A percentile compares a stretch with the other conserved stretches of the same genome.
These are phyloP conservation scores for Wakefieldia striispora DNA, from an alignment of 768 basidiomycete species.

Conservation along the genomic window DNA sequence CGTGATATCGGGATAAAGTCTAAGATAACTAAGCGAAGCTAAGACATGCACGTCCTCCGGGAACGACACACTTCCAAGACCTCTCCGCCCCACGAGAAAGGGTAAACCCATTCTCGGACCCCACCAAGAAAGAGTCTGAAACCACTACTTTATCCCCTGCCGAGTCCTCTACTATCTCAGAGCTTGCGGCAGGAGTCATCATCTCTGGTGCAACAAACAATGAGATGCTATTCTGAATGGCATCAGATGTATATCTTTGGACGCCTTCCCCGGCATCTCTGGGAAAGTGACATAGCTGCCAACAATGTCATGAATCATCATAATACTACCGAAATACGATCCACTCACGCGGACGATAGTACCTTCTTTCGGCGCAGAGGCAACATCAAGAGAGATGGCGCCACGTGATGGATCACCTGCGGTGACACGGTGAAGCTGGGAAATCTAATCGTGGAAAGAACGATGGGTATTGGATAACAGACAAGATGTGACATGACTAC, in stretches of 20 bases:
- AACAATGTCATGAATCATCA: neutral
- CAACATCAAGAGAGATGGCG: constrained; percentile 56
- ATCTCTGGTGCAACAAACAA: constrained; percentile 26
- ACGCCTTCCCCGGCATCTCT: constrained; percentile 11
- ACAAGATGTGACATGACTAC: neutral
- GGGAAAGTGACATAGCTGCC: constrained; percentile 45
- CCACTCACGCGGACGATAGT: constrained; percentile 48
- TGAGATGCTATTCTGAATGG: constrained; percentile 16
- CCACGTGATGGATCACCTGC: constrained; percentile 75
- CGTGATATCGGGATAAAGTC: neutral
- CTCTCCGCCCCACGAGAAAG: constrained; percentile 32
- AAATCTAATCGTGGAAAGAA: constrained; percentile 31
- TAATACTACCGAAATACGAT: neutral
- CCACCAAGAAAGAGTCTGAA: constrained; percentile 39
- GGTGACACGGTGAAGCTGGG: constrained; percentile 54
- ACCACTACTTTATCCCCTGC: constrained; percentile 1
- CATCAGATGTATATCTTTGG: constrained; percentile 1
- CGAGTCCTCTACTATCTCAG: neutral
- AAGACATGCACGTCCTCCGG: constrained; percentile 31
- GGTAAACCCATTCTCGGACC: constrained; percentile 54
- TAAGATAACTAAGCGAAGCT: no score
- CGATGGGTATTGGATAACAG: neutral
- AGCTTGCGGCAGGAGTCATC: neutral
- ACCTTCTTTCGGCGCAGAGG: constrained; percentile 49
- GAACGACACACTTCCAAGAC: constrained; percentile 43